These are phyloP conservation scores for Colletotrichum aenigma DNA, from an alignment of 2,329 filamentous ascomycete species.

Conservation along the genomic window DNA sequence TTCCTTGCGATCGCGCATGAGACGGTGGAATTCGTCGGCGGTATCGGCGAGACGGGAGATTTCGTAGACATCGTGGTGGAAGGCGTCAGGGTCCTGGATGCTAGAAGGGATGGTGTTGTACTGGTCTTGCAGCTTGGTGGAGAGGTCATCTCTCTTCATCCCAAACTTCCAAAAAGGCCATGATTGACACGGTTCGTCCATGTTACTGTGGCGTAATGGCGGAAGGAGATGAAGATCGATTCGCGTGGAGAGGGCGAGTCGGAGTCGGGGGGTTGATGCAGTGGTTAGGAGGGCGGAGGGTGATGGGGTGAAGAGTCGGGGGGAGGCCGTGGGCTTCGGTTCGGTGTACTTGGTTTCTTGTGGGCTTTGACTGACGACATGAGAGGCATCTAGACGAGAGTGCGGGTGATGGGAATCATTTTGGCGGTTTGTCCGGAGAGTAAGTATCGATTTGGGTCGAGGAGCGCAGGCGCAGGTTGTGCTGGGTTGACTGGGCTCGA, in stretches of 20 bases:
- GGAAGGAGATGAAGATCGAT: background rate
- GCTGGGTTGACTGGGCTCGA: background rate
- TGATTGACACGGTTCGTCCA: slow-evolving; percentile 58
- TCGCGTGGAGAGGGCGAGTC: background rate
- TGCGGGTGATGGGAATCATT: background rate
- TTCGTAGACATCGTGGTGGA: slow-evolving; percentile 66
- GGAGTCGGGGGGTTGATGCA: background rate
- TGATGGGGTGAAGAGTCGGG: background rate
- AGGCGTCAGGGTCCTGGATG: slow-evolving; percentile 64
- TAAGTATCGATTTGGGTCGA: background rate
- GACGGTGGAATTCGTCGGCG: slow-evolving; percentile 57
- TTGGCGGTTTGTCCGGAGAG: background rate
- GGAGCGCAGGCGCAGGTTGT: background rate
- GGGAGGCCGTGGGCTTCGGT: slow-evolving; percentile 12
- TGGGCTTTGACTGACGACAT: background rate
- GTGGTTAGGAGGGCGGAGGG: background rate
- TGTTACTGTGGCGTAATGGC: slow-evolving; percentile 28
- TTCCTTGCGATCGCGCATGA: slow-evolving; percentile 58
- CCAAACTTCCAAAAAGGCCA: slow-evolving; percentile 70
- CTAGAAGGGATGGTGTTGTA: slow-evolving; percentile 63
- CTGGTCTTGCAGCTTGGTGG: slow-evolving; percentile 60
- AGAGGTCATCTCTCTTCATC: slow-evolving; percentile 63
- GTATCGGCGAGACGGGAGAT: slow-evolving; percentile 56
- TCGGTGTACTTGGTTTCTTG: background rate
- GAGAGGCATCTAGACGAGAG: slow-evolving; percentile 7